These are phyloP conservation scores for Cadophora gregata DNA, from an alignment of 2,329 filamentous ascomycete genomes.

Conservation along the genomic window DNA sequence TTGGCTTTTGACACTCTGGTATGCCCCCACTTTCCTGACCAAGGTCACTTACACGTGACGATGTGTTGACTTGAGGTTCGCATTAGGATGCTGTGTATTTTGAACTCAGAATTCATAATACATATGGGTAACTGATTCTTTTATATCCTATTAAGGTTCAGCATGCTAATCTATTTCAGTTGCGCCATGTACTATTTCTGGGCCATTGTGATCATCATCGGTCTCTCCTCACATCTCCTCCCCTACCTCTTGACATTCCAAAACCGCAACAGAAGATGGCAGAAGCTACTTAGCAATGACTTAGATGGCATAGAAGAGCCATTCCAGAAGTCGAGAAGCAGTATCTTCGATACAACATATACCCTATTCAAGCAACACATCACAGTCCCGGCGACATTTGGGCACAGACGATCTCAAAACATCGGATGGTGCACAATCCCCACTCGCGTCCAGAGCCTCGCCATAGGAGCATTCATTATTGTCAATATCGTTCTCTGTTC, in stretches of 20 bases:
- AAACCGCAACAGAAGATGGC: not conserved
- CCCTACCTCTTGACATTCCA: conserved; percentile 6
- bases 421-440: conserved; percentile 24
- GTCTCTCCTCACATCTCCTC: conserved; percentile 44
- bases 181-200: conserved; percentile 51
- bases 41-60: not conserved
- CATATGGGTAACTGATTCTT: conserved; percentile 40
- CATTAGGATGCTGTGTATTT: conserved; percentile 47
- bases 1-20: conserved; percentile 11
- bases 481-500: conserved; percentile 1
- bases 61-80: conserved; percentile 26
- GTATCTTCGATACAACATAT: conserved; percentile 3
- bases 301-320: not conserved
- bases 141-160: not conserved
- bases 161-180: conserved; percentile 28
- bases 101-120: conserved; percentile 45
- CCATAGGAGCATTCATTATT: conserved; percentile 2
- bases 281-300: not conserved
- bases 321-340: not conserved
- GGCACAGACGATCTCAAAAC: conserved; percentile 46
- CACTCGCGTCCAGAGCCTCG: not conserved
- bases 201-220: conserved; percentile 47
- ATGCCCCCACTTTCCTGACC: not conserved
- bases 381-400: conserved; percentile 51
- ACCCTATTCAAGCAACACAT: conserved; percentile 47